Evolutionary conservation across 2,329 filamentous ascomycete genomes (phyloP), one percentile per base, ranked within the genome.

Genomic region (Xylariaceae sp.): DNA sequence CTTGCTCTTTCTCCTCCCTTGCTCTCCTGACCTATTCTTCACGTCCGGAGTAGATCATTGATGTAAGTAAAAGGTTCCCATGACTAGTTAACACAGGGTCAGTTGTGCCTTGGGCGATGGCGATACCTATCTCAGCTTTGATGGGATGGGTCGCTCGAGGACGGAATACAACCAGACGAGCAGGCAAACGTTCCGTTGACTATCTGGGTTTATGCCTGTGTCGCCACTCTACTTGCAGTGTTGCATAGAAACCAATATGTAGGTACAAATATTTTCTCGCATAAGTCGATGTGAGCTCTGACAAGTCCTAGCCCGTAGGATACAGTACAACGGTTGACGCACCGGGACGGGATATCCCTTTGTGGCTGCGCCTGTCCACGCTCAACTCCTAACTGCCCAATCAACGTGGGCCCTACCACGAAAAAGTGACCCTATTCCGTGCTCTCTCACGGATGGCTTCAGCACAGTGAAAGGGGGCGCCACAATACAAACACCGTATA

Each of bases 391-490:
- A 66, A 42, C 13, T 34, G 49, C 65, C 68, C 55, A 67, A 61
- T 60, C 58, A 50, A 56, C 23, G 23, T 30, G 23, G 23, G 23
- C 23, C 23, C 23, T 30, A 4, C 23, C 23, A 30, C 23, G 23
- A 30, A 30, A 30, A 30, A 30, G 23, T 30, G 23, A 30, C 23
- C 23, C 23, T 45, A 45, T 49, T 8, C 58, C 65, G 51, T 59
- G 54, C 60, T 62, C 56, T 53, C 52, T 58, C 51, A 47, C 62
- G 56, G 61, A 64, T 58, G 60, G 55, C 58, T 55, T 60, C 59
- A 62, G 64, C 64, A 60, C 65, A 67, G 56, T 62, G 62, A 68
- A 68, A 67, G 67, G 67, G 66, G 66, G 59, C 56, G 62, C 64
- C 65, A 66, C 66, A 61, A 59, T 53, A 58, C 61, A 59, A 62